A percentile compares a stretch with the other conserved stretches of the same genome.
Evolutionary conservation across 2,329 filamentous ascomycete genomes (phyloP).

Genomic region (Diaporthe nobilis): DNA sequence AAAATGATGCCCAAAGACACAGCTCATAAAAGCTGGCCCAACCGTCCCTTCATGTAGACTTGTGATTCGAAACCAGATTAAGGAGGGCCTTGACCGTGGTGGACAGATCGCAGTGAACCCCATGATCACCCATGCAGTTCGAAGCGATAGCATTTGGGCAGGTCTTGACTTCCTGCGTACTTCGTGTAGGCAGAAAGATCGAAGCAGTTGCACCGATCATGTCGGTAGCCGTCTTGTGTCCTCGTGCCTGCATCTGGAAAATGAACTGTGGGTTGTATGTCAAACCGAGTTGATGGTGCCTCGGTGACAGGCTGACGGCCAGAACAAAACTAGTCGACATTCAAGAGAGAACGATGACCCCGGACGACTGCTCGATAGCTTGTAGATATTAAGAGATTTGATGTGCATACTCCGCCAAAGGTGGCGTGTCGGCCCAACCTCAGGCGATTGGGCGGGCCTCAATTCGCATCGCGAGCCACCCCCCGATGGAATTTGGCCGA

Average conservation of each 20-base stretch:
- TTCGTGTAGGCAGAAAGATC: not conserved
- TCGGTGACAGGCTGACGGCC: not conserved
- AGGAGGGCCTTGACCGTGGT: not conserved
- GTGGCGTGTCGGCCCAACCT: slow-evolving; percentile 26
- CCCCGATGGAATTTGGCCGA: slow-evolving; percentile 16
- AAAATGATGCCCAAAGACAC: not conserved
- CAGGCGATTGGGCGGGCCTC: slow-evolving; percentile 9
- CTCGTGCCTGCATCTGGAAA: not conserved
- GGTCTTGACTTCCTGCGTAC: not conserved
- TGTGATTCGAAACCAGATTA: not conserved
- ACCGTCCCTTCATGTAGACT: not conserved
- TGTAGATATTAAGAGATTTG: slow-evolving; percentile 16
- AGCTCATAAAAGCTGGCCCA: not conserved
- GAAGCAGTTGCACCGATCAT: not conserved
- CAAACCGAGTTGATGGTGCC: not conserved
- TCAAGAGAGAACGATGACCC: not conserved
- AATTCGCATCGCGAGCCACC: slow-evolving; percentile 2
- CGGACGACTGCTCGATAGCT: not conserved
- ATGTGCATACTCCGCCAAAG: slow-evolving; percentile 5
- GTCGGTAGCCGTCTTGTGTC: not conserved
- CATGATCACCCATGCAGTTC: not conserved
- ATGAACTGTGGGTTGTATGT: not conserved
- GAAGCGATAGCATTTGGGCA: not conserved
- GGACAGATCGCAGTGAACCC: not conserved
- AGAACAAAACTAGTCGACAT: not conserved